Evolutionary conservation across 2,329 filamentous ascomycete species (phyloP).

Genomic region (Colletotrichum kahawae): DNA sequence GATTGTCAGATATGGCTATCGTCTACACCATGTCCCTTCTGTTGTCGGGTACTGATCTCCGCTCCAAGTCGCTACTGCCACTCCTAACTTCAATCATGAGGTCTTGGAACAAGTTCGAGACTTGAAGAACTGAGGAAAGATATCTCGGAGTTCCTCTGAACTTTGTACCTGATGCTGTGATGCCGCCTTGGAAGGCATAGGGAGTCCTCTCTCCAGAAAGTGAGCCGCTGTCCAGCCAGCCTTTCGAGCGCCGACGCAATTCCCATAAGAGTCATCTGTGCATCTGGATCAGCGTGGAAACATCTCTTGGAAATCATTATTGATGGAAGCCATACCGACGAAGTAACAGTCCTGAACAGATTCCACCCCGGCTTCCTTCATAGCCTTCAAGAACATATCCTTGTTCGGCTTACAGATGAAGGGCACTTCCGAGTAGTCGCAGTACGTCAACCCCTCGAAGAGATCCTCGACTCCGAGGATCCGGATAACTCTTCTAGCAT

Average conservation of each 20-base stretch:
- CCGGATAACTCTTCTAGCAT: conserved; percentile 81
- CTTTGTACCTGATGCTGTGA: background rate
- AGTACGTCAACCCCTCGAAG: conserved; percentile 95
- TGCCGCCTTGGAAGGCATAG: background rate
- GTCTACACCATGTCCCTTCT: background rate
- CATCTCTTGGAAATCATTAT: too few relatives aligned
- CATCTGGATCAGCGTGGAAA: conserved; percentile 47
- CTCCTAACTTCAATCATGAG: background rate
- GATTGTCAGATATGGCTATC: background rate
- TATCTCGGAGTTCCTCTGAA: background rate
- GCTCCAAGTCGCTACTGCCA: background rate
- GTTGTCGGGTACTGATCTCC: background rate
- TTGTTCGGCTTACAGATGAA: conserved; percentile 86
- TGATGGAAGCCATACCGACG: background rate
- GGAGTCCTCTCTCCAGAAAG: conserved; percentile 77
- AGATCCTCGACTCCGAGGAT: conserved; percentile 83
- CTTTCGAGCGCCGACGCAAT: conserved; percentile 75
- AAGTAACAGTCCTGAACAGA: conserved; percentile 37
- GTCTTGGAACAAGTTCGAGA: background rate
- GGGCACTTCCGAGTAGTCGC: conserved; percentile 77
- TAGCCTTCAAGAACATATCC: conserved; percentile 86
- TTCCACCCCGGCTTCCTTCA: conserved; percentile 78
- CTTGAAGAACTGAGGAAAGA: background rate
- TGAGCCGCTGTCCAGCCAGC: conserved; percentile 87
- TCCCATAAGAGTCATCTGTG: conserved; percentile 83